Percentiles rank a stretch among this genome's conserved stretches.
Conservation (phyloP, 371 early-diverging fungal genomes). For the Apophysomyces variabilis region DNA sequence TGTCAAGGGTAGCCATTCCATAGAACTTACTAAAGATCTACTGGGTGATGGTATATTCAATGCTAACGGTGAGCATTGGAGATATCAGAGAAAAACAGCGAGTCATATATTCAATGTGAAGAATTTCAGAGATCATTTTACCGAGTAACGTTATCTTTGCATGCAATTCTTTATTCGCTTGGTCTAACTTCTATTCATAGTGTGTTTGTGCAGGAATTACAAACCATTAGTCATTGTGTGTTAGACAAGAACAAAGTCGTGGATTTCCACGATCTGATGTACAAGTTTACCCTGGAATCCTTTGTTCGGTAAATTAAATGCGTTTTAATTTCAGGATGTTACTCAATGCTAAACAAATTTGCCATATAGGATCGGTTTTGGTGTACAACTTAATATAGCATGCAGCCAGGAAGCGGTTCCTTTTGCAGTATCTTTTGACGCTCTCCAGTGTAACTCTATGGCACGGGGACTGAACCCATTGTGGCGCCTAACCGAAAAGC, state of each 20-base stretch:
- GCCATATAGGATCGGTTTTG: neutral
- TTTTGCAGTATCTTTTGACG: slow-evolving; percentile 1
- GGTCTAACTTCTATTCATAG: neutral
- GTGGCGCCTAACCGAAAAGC: slow-evolving; percentile 2
- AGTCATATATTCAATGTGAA: slow-evolving; percentile 72
- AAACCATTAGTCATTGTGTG: neutral
- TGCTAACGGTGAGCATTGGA: slow-evolving; percentile 69
- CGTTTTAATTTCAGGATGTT: neutral
- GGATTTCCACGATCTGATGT: slow-evolving; percentile 53
- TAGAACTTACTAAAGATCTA: slow-evolving; percentile 25
- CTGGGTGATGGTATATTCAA: slow-evolving; percentile 62
- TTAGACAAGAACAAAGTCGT: slow-evolving; percentile 14
- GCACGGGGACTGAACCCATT: neutral
- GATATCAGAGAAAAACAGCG: slow-evolving; percentile 70
- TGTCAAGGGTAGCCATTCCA: slow-evolving; percentile 41
- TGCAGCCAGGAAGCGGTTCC: neutral
- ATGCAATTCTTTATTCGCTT: neutral
- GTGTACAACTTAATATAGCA: neutral
- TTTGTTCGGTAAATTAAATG: slow-evolving; percentile 49
- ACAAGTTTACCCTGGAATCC: slow-evolving; percentile 58
- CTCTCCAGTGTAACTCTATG: neutral
- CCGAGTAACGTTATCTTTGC: slow-evolving; percentile 30
- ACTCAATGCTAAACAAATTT: neutral
- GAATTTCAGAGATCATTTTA: slow-evolving; percentile 73
- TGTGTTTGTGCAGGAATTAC: neutral